Evolutionary conservation across 306 rosid genomes (phyloP).

Genomic region (Quercus cerris): DNA sequence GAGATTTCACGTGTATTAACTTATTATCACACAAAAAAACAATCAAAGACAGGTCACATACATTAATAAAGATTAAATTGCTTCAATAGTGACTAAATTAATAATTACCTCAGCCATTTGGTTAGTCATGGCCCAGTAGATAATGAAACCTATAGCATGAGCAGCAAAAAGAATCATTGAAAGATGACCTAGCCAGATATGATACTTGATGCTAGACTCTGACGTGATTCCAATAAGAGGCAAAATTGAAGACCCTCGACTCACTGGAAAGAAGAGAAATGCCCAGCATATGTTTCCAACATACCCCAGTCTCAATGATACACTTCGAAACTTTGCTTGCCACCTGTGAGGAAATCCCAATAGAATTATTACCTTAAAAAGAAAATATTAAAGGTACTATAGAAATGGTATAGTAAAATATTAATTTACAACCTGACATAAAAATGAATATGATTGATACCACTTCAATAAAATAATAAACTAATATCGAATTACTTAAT

Average conservation of each 20-base stretch:
- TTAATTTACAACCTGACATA: too few relatives aligned
- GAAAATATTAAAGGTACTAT: background rate
- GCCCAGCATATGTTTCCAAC: constrained; percentile 74
- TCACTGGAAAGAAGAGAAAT: constrained; percentile 72
- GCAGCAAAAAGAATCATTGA: constrained; percentile 53
- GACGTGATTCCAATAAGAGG: constrained; percentile 61
- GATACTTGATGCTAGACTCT: constrained; percentile 66
- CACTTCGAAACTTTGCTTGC: constrained; percentile 68
- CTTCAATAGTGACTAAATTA: background rate
- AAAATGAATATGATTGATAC: too few relatives aligned
- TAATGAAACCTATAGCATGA: constrained; percentile 52
- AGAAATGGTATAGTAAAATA: background rate
- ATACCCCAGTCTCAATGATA: constrained; percentile 61
- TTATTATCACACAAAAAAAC: too few relatives aligned
- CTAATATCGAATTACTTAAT: too few relatives aligned
- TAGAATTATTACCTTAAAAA: background rate
- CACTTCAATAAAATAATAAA: too few relatives aligned
- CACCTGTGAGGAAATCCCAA: constrained; percentile 35
- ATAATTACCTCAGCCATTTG: constrained; percentile 46
- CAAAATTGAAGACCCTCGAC: constrained; percentile 62
- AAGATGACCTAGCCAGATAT: constrained; percentile 71
- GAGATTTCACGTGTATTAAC: too few relatives aligned
- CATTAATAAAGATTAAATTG: background rate
- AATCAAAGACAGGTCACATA: too few relatives aligned
- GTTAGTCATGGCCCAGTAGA: constrained; percentile 57